These are phyloP conservation scores for Tanozyma kutaoensis DNA, from an alignment of 805 yeast genomes.

Conservation along the genomic window DNA sequence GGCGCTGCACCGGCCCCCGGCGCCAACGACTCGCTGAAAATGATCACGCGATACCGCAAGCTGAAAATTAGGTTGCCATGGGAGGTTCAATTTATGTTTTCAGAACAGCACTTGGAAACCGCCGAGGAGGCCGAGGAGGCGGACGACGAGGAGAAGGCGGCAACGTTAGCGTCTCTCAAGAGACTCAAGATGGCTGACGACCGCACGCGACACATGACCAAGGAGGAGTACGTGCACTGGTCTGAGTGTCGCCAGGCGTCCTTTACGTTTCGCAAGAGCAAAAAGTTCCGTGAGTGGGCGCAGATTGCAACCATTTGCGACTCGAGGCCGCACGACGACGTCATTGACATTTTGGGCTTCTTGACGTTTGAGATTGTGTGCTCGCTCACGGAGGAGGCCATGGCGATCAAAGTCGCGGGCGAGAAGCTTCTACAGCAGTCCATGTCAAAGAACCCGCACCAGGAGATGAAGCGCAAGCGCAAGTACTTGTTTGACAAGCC, in stretches of 20 bases:
- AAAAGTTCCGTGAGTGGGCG: slow-evolving; percentile 94
- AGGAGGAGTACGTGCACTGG: slow-evolving; percentile 97
- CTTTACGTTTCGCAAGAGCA: slow-evolving; percentile 89
- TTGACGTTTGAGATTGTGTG: slow-evolving; percentile 95
- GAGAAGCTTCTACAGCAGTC: slow-evolving; percentile 24
- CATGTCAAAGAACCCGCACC: slow-evolving; percentile 5
- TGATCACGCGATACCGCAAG: slow-evolving; percentile 45
- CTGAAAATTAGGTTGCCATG: slow-evolving; percentile 81
- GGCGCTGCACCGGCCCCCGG: slow-evolving; percentile 16
- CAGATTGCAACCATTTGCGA: slow-evolving; percentile 76
- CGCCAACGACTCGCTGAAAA: slow-evolving; percentile 23
- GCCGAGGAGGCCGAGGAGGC: slow-evolving; percentile 44
- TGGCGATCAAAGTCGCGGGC: slow-evolving; percentile 62
- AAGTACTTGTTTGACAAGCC: slow-evolving; percentile 77
- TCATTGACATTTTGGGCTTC: slow-evolving; percentile 89
- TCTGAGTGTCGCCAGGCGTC: slow-evolving; percentile 97
- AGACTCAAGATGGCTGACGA: slow-evolving; percentile 89
- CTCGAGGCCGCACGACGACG: slow-evolving; percentile 89
- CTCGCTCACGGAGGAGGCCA: slow-evolving; percentile 82
- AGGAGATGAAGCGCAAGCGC: slow-evolving; percentile 19
- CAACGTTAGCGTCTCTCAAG: slow-evolving; percentile 76
- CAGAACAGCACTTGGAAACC: slow-evolving; percentile 74
- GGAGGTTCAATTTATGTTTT: slow-evolving; percentile 91
- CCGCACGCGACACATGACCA: slow-evolving; percentile 85
- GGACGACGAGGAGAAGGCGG: slow-evolving; percentile 86